Percentiles rank a stretch among this genome's conserved stretches.
These are phyloP conservation scores for Globisporangium irregulare DNA, from an alignment of 352 stramenopile genomes.

Conservation along the genomic window DNA sequence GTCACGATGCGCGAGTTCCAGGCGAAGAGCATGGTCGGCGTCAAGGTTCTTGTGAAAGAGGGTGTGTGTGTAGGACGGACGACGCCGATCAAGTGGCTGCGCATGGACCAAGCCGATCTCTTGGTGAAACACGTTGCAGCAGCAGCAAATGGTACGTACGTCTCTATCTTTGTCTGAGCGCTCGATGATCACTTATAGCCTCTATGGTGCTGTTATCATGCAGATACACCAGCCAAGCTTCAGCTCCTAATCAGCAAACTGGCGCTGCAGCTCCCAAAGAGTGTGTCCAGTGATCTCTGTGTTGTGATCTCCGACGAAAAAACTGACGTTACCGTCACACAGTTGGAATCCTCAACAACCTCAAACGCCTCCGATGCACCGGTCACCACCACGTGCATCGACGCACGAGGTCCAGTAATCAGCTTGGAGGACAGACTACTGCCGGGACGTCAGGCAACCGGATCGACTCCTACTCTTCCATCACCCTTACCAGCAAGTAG, in stretches of 20 bases:
- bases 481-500: not conserved
- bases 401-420: not conserved
- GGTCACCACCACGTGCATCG: not conserved
- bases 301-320: not conserved
- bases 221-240: not conserved
- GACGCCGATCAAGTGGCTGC: constrained; percentile 12
- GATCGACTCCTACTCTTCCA: not conserved
- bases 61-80: not conserved
- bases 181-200: not conserved
- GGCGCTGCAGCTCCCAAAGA: not conserved
- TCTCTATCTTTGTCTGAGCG: not conserved
- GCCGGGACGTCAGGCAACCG: no score
- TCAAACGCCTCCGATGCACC: not conserved
- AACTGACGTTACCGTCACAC: not conserved
- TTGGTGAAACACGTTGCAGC: not conserved
- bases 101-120: not conserved
- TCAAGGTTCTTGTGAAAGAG: constrained; percentile 10
- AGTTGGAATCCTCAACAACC: not conserved
- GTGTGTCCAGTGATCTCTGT: not conserved
- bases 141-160: not conserved
- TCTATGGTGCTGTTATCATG: not conserved
- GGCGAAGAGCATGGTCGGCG: constrained; percentile 1
- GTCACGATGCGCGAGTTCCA: constrained; percentile 13
- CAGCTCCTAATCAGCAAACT: constrained; percentile 1
- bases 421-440: not conserved